phyloP scores from a whole-genome alignment of 148 eudicot genomes.

The Rheum nobile region DNA sequence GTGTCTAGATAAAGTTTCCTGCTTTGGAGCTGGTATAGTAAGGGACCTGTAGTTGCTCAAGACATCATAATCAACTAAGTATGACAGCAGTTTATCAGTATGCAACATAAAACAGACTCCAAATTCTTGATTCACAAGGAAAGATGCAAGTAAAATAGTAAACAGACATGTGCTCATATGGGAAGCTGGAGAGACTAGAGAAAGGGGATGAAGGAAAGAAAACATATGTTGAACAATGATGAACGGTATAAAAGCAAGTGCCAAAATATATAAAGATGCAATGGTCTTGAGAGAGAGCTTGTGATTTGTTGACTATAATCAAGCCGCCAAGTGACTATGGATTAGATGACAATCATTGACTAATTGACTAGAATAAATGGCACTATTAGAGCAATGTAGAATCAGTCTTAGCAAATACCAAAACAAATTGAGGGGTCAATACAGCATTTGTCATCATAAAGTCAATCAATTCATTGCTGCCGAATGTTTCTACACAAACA shows the following conservation, averaged over 20 bases:
- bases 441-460: not conserved
- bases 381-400: not conserved
- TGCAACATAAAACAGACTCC: not conserved
- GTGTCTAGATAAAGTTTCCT: slow-evolving; percentile 95
- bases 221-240: not conserved
- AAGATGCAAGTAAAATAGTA: not conserved
- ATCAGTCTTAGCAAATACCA: not conserved
- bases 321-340: not conserved
- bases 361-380: not conserved
- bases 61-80: not conserved
- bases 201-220: not conserved
- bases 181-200: not conserved
- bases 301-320: not conserved
- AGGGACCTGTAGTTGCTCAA: slow-evolving; percentile 43
- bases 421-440: not conserved
- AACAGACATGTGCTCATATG: not conserved
- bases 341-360: not conserved
- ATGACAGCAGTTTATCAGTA: not conserved
- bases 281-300: not conserved
- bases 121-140: not conserved
- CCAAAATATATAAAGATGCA: not conserved
- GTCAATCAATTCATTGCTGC: not conserved
- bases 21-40: slow-evolving; percentile 63
- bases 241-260: not conserved
- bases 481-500: not conserved